Base-by-base conservation (phyloP, 176 grass and related monocot genomes). In the Typha latifolia region DNA sequence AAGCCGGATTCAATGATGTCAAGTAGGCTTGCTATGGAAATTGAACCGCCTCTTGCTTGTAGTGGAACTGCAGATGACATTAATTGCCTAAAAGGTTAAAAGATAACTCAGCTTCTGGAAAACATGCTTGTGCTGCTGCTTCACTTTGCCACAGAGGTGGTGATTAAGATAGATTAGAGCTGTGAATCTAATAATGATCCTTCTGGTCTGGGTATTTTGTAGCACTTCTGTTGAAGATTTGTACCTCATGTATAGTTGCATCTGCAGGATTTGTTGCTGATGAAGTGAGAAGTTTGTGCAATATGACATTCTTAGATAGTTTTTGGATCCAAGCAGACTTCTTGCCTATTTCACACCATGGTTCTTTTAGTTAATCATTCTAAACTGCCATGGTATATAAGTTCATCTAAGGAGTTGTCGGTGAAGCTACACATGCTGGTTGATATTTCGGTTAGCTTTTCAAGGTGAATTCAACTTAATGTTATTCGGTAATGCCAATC, bases 21-120 rank as follows among this genome's bases (percentile, higher is more conserved):
- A 64, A 70, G 59, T 73, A 53, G 69, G 23, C 51, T 73, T 32
- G 14, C 62, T 68, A 61, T 14, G 57, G 75, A 76, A 72, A 72
- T 73, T 77, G 75, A 79, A 62, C 61, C 72, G 55, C 63, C 24
- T 62, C 72, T 69, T 82, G 72, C n/a, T 71, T 81, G 66, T 75
- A 67, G 68, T 80, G 75, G 81, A 29, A 68, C 50, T 79, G 63
- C 47, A 55, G 24, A 79, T 72, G 47, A 34, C 62, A 76, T 51
- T 69, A 73, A 62, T 69, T 50, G 55, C 69, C 32, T 43, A 43
- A 43, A 43, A 43, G 37, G 67, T 64, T 61, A 43, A 43, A 76
- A 63, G 69, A 77, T 63, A 72, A 73, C 71, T 23, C 66, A 64
- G 49, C 70, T 85, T 79, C 76, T 72, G 71, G 69, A 71, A 55